Percentiles rank a stretch among this genome's conserved stretches.
Conservation (phyloP, 129 eudicot species). For the Chrysanthemum seticuspe region DNA sequence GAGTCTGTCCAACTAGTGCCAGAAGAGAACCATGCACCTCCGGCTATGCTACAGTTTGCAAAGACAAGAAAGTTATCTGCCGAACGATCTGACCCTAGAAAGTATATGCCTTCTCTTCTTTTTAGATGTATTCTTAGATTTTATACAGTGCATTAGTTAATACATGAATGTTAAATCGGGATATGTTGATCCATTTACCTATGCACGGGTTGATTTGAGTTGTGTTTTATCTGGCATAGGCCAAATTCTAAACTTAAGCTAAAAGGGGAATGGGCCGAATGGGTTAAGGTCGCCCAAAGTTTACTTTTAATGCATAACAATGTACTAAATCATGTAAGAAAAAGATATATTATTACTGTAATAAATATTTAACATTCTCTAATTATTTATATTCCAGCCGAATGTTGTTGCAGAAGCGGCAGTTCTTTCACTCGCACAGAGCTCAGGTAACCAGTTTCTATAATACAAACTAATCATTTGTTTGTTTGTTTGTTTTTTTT, state of each 20-base stretch:
- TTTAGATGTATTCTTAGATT: not conserved
- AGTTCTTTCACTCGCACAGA: conserved; percentile 97
- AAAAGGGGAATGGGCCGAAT: too few species aligned
- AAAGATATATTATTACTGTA: too few species aligned
- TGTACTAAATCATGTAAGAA: too few species aligned
- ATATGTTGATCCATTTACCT: too few species aligned
- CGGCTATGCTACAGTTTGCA: conserved; percentile 75
- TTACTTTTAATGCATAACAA: too few species aligned
- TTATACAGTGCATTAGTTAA: too few species aligned
- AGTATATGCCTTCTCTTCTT: conserved; percentile 34
- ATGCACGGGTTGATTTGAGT: too few species aligned
- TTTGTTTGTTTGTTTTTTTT: too few species aligned
- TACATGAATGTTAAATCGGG: too few species aligned
- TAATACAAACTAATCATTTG: not conserved
- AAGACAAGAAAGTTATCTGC: conserved; percentile 81
- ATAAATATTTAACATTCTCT: not conserved
- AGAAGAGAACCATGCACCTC: conserved; percentile 62
- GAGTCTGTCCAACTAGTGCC: conserved; percentile 62
- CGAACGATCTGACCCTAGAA: conserved; percentile 82
- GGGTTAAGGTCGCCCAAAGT: too few species aligned
- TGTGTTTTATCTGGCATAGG: too few species aligned
- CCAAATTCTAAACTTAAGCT: too few species aligned
- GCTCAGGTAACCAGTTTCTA: conserved; percentile 68
- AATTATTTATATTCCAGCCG: conserved; percentile 43
- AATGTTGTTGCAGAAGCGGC: conserved; percentile 78